Base-by-base conservation (phyloP, 176 grass and related monocot species). In the Aegilops bicornis region DNA sequence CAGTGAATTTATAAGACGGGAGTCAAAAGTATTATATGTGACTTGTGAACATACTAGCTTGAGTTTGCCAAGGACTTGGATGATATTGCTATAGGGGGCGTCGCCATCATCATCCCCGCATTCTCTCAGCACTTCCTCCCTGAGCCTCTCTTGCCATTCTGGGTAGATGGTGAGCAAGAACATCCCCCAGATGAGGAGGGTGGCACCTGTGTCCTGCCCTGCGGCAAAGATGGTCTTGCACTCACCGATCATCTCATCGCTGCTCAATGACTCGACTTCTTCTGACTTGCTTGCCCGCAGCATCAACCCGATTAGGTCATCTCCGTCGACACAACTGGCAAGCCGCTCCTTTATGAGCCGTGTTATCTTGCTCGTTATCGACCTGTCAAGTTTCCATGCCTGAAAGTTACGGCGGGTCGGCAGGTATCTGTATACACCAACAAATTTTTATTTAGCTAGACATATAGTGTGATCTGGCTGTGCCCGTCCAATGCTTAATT, bases 221-320 rank as follows among this genome's bases (percentile, higher is more conserved):
- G 91, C 85, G 15, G 62, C 75, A 25, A 85, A 93, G 71, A 90
- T 88, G 32, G 82, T 90, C 85, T 92, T 93, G 82, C 85, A 87
- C 65, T 93, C 85, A 15, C 84, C 82, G n/a, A 93, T 77, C 16
- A 90, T 87, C 77, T 93, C 91, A 13, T 93, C 54, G 56, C 54
- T 73, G 56, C 70, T 90, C 64, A 92, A 6, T 10, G 11, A 45
- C 63, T 83, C 67, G 22, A 4, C 82, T 11, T 50, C 29, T 37
- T 50, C 13, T n/a, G 56, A 48, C 8, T 48, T 32, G 47, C 25
- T 72, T 2, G 77, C 63, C 45, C 78, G 78, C 4, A 93, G 8
- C 88, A 90, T 42, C 42, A 90, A 7, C 27, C 91, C 88, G 3
- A 93, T 58, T 25, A 93, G 74, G 62, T 93, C 85, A 20, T 87